Conservation (phyloP, 2,329 filamentous ascomycete genomes). For the Sporothrix protearum region DNA sequence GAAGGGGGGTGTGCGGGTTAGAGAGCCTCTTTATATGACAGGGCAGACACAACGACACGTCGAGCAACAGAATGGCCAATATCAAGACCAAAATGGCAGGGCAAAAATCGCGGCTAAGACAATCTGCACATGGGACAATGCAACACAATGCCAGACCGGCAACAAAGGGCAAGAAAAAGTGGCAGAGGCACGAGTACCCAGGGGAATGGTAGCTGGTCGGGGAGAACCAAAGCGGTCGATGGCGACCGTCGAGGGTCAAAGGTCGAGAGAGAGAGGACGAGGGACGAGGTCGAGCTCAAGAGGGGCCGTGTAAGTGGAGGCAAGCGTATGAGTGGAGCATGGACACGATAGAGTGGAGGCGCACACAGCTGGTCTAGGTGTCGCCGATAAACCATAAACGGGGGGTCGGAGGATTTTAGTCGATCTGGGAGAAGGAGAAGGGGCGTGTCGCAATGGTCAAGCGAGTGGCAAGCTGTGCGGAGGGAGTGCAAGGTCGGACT, state of each 20-base stretch:
- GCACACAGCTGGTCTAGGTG: constrained; percentile 5
- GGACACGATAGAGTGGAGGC: constrained; percentile 2
- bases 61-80: neutral
- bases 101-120: neutral
- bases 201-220: neutral
- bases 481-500: neutral
- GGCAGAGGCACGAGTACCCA: neutral
- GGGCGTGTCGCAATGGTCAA: constrained; percentile 12
- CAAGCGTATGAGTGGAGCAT: neutral
- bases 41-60: neutral
- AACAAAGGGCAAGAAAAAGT: neutral
- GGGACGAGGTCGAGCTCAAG: neutral
- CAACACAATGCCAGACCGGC: neutral
- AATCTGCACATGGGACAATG: neutral
- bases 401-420: constrained; percentile 13
- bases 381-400: constrained; percentile 1
- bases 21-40: constrained; percentile 4
- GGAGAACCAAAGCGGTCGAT: neutral
- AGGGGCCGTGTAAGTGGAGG: constrained; percentile 9
- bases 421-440: neutral
- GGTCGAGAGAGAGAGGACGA: neutral
- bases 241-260: neutral
- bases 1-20: neutral
- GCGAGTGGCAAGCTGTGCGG: constrained; percentile 9
- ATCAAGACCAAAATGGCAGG: neutral